Evolutionary conservation across 192 early-diverging fungal genomes (phyloP).

Genomic region (Allomyces arbusculus): DNA sequence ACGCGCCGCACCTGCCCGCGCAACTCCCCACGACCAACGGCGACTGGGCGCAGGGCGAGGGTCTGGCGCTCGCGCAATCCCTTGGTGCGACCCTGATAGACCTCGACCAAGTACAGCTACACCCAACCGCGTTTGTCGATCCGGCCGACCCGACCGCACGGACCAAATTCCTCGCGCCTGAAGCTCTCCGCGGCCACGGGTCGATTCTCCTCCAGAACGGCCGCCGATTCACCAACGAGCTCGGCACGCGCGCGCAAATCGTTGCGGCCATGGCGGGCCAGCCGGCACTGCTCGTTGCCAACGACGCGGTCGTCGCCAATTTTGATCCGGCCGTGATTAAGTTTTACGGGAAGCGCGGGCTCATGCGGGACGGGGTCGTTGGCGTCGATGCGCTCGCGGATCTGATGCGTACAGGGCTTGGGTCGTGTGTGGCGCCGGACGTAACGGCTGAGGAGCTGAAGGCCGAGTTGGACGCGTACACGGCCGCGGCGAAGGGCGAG

Average conservation of each 20-base stretch:
- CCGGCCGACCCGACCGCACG: slow-evolving; percentile 69
- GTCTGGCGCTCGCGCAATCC: slow-evolving; percentile 67
- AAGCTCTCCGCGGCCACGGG: slow-evolving; percentile 84
- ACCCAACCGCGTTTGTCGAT: slow-evolving; percentile 90
- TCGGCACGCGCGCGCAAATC: slow-evolving; percentile 84
- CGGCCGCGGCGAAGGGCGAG: slow-evolving; percentile 29
- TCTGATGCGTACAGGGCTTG: too few species aligned
- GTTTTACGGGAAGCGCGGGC: slow-evolving; percentile 20
- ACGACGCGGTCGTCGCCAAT: slow-evolving; percentile 12
- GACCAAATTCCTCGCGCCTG: slow-evolving; percentile 91
- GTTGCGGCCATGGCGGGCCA: slow-evolving; percentile 48
- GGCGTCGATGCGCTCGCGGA: too few species aligned
- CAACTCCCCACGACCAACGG: slow-evolving; percentile 77
- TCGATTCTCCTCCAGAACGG: slow-evolving; percentile 69
- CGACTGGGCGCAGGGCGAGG: slow-evolving; percentile 85
- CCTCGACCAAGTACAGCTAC: slow-evolving; percentile 91
- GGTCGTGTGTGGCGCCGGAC: background rate
- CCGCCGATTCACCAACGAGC: slow-evolving; percentile 77
- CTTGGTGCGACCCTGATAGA: slow-evolving; percentile 72
- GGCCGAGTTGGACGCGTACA: slow-evolving; percentile 35
- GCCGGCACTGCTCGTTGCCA: slow-evolving; percentile 17
- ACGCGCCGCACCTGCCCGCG: background rate
- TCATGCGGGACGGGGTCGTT: slow-evolving; percentile 5
- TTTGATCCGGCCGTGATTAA: slow-evolving; percentile 18
- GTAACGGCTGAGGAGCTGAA: slow-evolving; percentile 15